These are phyloP conservation scores for Scolecobasidium constrictum DNA, from an alignment of 2,329 filamentous ascomycete genomes.

Conservation along the genomic window DNA sequence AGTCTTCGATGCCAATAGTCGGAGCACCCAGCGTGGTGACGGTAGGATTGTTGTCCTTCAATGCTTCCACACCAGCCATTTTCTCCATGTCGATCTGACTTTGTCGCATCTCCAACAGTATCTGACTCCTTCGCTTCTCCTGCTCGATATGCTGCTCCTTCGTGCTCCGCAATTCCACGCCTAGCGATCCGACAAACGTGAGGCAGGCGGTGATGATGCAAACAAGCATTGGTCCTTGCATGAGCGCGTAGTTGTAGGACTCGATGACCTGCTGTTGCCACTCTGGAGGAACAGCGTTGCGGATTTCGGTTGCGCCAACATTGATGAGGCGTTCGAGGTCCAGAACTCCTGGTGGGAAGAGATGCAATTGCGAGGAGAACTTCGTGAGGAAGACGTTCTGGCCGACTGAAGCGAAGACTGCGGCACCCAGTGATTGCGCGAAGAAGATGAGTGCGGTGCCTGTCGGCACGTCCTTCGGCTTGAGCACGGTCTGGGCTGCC, in stretches of 20 bases:
- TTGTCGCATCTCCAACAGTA: no score
- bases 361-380: constrained; percentile 3
- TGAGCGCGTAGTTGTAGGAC: constrained; percentile 10
- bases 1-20: no score
- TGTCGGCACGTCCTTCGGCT: constrained; percentile 10
- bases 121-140: no score
- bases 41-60: no score
- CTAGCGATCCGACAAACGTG: constrained; percentile 9
- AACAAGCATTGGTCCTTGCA: constrained; percentile 6
- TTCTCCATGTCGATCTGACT: no score
- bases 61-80: no score
- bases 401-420: constrained; percentile 11
- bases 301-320: constrained; percentile 9
- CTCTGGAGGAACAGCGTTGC: constrained; percentile 3
- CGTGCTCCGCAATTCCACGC: constrained; percentile 10
- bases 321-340: constrained; percentile 1
- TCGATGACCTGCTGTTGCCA: not conserved
- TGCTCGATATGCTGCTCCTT: no score
- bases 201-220: constrained; percentile 6
- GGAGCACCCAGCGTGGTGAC: no score
- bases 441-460: constrained; percentile 11
- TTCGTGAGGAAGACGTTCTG: constrained; percentile 12
- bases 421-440: constrained; percentile 11
- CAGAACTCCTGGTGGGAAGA: constrained; percentile 2
- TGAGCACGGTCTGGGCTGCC: constrained; percentile 11